Percentiles rank a stretch among this genome's conserved stretches.
These are phyloP conservation scores for Sarocladium strictum DNA, from an alignment of 2,329 filamentous ascomycete species.

Conservation along the genomic window DNA sequence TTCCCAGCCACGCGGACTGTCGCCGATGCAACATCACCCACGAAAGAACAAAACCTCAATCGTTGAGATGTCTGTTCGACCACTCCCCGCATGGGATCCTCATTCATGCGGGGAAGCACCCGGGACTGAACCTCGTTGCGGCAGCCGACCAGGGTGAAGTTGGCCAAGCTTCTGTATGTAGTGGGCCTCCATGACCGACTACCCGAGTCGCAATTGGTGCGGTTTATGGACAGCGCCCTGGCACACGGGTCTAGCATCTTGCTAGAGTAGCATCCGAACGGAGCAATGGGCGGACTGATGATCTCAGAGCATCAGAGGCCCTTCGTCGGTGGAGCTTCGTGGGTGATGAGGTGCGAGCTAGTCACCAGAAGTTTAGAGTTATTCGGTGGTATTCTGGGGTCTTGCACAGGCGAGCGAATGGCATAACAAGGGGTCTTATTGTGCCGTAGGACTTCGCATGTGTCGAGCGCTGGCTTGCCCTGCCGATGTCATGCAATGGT, in stretches of 20 bases:
- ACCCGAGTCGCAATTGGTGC: background rate
- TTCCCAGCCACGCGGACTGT: background rate
- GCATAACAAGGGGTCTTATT: background rate
- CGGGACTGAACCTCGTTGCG: constrained; percentile 3
- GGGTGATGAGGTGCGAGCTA: background rate
- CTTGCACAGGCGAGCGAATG: background rate
- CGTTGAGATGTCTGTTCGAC: background rate
- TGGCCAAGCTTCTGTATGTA: background rate
- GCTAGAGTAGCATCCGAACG: background rate
- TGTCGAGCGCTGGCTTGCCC: too few species aligned
- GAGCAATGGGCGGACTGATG: background rate
- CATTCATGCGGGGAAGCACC: background rate
- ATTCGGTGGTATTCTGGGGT: background rate
- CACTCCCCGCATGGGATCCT: background rate
- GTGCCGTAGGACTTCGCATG: background rate
- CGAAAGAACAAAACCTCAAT: background rate
- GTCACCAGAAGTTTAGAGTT: background rate
- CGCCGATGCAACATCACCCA: background rate
- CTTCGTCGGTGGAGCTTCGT: background rate
- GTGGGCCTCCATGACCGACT: background rate
- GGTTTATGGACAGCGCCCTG: background rate
- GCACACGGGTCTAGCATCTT: background rate
- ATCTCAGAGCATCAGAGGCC: background rate
- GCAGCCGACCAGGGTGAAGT: background rate
- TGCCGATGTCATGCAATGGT: too few species aligned